Base-by-base conservation (phyloP, 2,329 filamentous ascomycete genomes). In the Huntiella savannae region DNA sequence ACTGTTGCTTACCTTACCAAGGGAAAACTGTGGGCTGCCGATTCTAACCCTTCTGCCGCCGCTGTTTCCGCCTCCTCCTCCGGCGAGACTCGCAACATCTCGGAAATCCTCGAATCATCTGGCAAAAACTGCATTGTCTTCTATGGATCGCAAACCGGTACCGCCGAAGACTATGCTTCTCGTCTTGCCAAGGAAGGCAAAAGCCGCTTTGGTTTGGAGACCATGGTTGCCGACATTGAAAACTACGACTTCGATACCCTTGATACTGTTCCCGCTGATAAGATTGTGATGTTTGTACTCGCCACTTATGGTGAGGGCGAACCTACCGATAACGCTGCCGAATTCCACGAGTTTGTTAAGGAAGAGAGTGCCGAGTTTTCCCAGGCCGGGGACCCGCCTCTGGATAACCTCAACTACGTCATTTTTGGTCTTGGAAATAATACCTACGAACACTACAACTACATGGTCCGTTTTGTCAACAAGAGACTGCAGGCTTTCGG, bases 381-480 rank as follows among this genome's bases (percentile, higher is more conserved):
- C 54, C 75, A 86, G 57, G 74, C 77, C 55, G 64, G 63, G 40
- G 81, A 88, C 16, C 73, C 79, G 51, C 74, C 88, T 43, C 75
- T 98, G 46, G 70, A 66, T 44, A 87, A 84, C 57, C 73, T 98
- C 59, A 88, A 87, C 62, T 98, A 87, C 59, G 86, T 98, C 57
- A 75, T 86, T 48, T 98, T 98, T 57, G 91, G 91, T 57, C 77
- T 98, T 35, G 91, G 91, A 54, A 98, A 98, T 71, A 98, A 96
- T 69, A 96, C 91, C 22, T 98, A 98, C 61, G 91, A 98, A 61
- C 91, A 98, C 69, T 98, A 95, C 72, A 98, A 98, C 68, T 82
- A 82, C 45, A 94, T 98, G 85, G 87, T 98, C 50, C 85, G 88
- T 61, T 83, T 88, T 52, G 79, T 96, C 49, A 77, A 91, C 64